Conservation (phyloP, 2,329 filamentous ascomycete genomes). For the Sclerotinia sclerotiorum region DNA sequence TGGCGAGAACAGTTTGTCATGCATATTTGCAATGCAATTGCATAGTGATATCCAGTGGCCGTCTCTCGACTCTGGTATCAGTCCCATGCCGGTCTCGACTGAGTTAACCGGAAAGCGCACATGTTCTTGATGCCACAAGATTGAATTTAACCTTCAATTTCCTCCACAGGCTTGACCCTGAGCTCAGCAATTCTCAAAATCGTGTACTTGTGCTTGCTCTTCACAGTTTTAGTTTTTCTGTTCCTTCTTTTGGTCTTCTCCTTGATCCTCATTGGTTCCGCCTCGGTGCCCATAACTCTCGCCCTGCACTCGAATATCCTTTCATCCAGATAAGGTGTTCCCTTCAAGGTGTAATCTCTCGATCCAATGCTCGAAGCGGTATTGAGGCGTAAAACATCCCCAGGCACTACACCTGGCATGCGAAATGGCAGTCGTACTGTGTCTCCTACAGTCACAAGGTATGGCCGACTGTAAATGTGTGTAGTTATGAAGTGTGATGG, state of each 20-base stretch:
- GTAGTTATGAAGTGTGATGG: conserved; percentile 74
- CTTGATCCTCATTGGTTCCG: conserved; percentile 73
- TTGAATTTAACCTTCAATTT: conserved; percentile 40
- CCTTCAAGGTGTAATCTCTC: conserved; percentile 86
- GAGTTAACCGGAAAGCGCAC: background rate
- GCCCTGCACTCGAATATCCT: conserved; percentile 81
- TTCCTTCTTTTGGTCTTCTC: conserved; percentile 80
- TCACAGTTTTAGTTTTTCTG: conserved; percentile 70
- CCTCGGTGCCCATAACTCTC: conserved; percentile 79
- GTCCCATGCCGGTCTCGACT: background rate
- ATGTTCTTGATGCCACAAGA: background rate
- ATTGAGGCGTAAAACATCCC: conserved; percentile 85
- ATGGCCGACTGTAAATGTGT: conserved; percentile 76
- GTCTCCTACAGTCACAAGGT: conserved; percentile 77
- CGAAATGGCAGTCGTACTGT: conserved; percentile 74
- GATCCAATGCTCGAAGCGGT: conserved; percentile 80
- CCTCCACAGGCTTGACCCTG: conserved; percentile 47
- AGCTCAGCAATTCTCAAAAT: conserved; percentile 82
- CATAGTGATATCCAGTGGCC: background rate
- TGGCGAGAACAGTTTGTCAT: conserved; percentile 2
- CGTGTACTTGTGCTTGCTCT: conserved; percentile 90
- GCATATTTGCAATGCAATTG: background rate
- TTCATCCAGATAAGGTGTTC: conserved; percentile 78
- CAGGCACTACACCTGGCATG: conserved; percentile 73
- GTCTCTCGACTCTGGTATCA: background rate